phyloP scores from a whole-genome alignment of 2,329 filamentous ascomycete genomes.

The Coniosporium tulheliwenetii region DNA sequence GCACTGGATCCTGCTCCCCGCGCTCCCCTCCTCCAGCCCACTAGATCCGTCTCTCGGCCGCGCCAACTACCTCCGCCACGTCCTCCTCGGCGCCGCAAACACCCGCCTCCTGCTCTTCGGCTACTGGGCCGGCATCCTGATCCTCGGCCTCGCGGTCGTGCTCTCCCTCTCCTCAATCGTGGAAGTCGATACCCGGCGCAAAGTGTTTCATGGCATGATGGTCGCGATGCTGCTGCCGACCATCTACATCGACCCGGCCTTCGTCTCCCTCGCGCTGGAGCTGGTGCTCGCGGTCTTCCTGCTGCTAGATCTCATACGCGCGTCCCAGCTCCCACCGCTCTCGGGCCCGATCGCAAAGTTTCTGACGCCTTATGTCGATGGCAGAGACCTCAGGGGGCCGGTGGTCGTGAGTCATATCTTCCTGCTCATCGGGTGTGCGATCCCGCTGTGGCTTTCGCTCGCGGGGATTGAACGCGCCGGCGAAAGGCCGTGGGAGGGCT shows the following conservation, averaged over 20 bases:
- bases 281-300: slow-evolving; percentile 74
- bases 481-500: slow-evolving; percentile 44
- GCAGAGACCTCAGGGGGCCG: slow-evolving; percentile 78
- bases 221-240: slow-evolving; percentile 86
- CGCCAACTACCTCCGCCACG: slow-evolving; percentile 49
- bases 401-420: slow-evolving; percentile 97
- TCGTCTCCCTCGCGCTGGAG: slow-evolving; percentile 62
- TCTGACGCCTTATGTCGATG: slow-evolving; percentile 85
- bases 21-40: slow-evolving; percentile 12
- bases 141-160: slow-evolving; percentile 57
- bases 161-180: slow-evolving; percentile 49
- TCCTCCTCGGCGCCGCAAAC: slow-evolving; percentile 58
- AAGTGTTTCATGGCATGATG: slow-evolving; percentile 98
- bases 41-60: slow-evolving; percentile 11
- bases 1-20: slow-evolving; percentile 60
- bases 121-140: slow-evolving; percentile 60
- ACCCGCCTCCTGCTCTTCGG: slow-evolving; percentile 60
- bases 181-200: slow-evolving; percentile 88
- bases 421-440: slow-evolving; percentile 82
- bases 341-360: slow-evolving; percentile 77
- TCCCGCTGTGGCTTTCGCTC: slow-evolving; percentile 81
- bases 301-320: slow-evolving; percentile 74
- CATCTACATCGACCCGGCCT: slow-evolving; percentile 74
- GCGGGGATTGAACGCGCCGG: slow-evolving; percentile 49
- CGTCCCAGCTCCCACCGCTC: slow-evolving; percentile 79